Conservation (phyloP, 768 basidiomycete genomes). For the Leccinum longicurvipes region DNA sequence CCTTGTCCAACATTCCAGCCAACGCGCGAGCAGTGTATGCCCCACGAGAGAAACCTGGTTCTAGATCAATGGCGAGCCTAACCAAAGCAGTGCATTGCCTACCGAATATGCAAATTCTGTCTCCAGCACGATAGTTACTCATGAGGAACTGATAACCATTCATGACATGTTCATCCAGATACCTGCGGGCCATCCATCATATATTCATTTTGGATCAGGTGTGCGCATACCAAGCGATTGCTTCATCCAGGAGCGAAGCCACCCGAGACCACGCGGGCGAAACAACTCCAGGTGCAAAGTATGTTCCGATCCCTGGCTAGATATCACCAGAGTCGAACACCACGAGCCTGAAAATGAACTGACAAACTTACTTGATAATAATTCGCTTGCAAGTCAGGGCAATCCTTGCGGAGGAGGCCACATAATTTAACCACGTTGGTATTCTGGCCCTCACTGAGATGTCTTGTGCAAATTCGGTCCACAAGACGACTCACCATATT, state of each 20-base stretch:
- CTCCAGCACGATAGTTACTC: conserved; percentile 71
- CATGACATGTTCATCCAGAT: conserved; percentile 66
- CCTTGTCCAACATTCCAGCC: conserved; percentile 73
- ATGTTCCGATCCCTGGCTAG: conserved; percentile 47
- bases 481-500: conserved; percentile 35
- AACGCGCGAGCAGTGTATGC: conserved; percentile 67
- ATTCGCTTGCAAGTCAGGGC: conserved; percentile 48
- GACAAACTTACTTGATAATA: conserved; percentile 63
- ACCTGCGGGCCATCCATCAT: conserved; percentile 40
- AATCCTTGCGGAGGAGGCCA: conserved; percentile 58
- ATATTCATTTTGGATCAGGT: background rate
- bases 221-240: conserved; percentile 62
- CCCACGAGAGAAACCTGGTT: conserved; percentile 71
- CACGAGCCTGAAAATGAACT: background rate
- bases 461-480: background rate
- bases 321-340: background rate
- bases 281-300: conserved; percentile 63
- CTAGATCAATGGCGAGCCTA: conserved; percentile 11
- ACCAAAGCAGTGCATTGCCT: conserved; percentile 2
- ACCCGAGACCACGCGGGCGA: conserved; percentile 55
- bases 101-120: conserved; percentile 76
- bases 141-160: conserved; percentile 77
- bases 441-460: conserved; percentile 36
- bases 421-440: conserved; percentile 74
- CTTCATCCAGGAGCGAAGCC: conserved; percentile 63